Conservation (phyloP, 768 basidiomycete species). For the Grammothele lineata region DNA sequence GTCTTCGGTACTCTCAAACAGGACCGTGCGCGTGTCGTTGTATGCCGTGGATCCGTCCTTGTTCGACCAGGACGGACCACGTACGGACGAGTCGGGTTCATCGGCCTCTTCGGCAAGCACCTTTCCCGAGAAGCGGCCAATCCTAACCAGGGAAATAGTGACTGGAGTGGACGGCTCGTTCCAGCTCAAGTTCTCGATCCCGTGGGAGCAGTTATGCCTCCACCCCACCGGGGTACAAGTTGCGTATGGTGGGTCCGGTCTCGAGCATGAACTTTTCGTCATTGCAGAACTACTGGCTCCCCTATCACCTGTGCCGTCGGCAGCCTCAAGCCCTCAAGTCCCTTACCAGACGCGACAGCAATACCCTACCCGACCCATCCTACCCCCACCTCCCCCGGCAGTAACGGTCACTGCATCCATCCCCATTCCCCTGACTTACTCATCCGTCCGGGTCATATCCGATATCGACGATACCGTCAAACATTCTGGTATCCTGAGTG, state of each 20-base stretch:
- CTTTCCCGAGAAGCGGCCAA: slow-evolving; percentile 36
- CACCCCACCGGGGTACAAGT: slow-evolving; percentile 57
- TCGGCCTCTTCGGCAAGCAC: slow-evolving; percentile 17
- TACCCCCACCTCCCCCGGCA: background rate
- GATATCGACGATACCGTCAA: slow-evolving; percentile 96
- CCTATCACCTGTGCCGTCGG: slow-evolving; percentile 30
- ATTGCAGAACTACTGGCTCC: slow-evolving; percentile 44
- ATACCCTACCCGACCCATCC: slow-evolving; percentile 26
- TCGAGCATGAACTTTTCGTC: slow-evolving; percentile 49
- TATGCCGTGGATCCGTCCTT: slow-evolving; percentile 34
- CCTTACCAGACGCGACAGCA: slow-evolving; percentile 9
- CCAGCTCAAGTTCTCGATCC: slow-evolving; percentile 53
- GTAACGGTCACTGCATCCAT: slow-evolving; percentile 21
- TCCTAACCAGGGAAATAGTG: slow-evolving; percentile 45
- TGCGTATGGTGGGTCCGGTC: slow-evolving; percentile 45
- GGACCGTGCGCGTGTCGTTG: slow-evolving; percentile 60
- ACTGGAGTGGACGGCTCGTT: slow-evolving; percentile 76
- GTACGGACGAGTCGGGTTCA: slow-evolving; percentile 21
- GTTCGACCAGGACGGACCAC: slow-evolving; percentile 10
- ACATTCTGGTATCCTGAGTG: slow-evolving; percentile 67
- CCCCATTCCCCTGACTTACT: slow-evolving; percentile 46
- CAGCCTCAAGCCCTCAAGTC: slow-evolving; percentile 2
- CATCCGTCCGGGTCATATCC: slow-evolving; percentile 75
- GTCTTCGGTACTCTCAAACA: slow-evolving; percentile 63
- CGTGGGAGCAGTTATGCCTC: slow-evolving; percentile 64